Base-by-base conservation (phyloP, 768 basidiomycete species). In the Podaxis mareebaensis region DNA sequence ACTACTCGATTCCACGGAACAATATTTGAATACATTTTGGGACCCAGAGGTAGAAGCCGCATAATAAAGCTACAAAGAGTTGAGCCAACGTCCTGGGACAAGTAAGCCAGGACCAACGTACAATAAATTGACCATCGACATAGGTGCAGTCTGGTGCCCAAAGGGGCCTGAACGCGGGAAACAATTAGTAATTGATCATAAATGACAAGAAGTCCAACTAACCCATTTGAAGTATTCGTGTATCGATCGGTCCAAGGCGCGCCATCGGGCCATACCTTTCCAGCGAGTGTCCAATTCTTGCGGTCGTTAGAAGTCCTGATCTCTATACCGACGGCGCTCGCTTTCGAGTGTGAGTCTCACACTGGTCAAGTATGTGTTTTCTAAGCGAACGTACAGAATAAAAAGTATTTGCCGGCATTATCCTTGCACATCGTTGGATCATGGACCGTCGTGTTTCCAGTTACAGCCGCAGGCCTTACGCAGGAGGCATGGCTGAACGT, bases 41-140 rank as follows among this genome's bases (percentile, higher is more conserved):
- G 81, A 83, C 17, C 84, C 84, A 67, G 84, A 84, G 53, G 76
- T 79, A 1, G 83, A 84, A 0, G 84, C 84, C 1, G 83, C 70
- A 67, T 85, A 85, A 71, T 83, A 85, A 4, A 85, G 72, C 84
- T 84, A 46, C 36, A 7, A 17, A 65, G 20, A 55, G 20, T 36
- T 22, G 6, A 44, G 64, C 22, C 4, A 12, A 49, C 26, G 39
- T 58, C 7, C 6, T 48, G 51, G 33, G 33, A 30, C 8, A 40
- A 46, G 6, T 8, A 46, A n/a, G 15, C 15, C 5, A 10, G 11
- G 12, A 24, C 8, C 42, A 13, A 62, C 66, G 66, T 39, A 76
- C 78, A 20, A 65, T 66, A 58, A 75, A 74, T 61, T 71, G 44
- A 13, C 72, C 72, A 44, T 76, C 69, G 58, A 70, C 28, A 53